Conservation (phyloP, 352 stramenopile genomes). For the Saprolegnia diclina region DNA sequence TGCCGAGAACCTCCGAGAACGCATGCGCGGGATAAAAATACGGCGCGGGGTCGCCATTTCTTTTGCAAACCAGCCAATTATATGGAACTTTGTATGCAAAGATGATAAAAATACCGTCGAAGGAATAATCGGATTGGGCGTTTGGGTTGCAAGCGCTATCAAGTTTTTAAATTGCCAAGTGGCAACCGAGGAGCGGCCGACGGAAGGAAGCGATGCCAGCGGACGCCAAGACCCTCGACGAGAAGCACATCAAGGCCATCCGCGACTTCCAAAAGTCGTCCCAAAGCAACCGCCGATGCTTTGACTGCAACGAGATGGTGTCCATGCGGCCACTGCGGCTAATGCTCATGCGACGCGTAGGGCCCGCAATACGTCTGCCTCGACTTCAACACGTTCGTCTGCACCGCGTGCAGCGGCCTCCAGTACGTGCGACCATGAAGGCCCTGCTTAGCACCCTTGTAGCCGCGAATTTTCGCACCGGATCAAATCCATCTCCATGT, state of each 20-base stretch:
- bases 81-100: too few relatives aligned
- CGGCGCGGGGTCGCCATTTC: too few relatives aligned
- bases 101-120: too few relatives aligned
- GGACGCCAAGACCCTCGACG: conserved; percentile 75
- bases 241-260: conserved; percentile 77
- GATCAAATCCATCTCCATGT: conserved; percentile 92
- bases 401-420: conserved; percentile 89
- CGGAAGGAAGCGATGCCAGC: conserved; percentile 16
- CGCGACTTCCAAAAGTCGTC: conserved; percentile 78
- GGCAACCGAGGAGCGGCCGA: too few relatives aligned
- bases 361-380: conserved; percentile 89
- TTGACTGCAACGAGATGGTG: conserved; percentile 89
- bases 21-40: neutral
- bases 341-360: conserved; percentile 31
- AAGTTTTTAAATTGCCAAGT: neutral
- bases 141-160: too few relatives aligned
- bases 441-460: neutral
- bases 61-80: too few relatives aligned
- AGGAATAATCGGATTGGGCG: too few relatives aligned
- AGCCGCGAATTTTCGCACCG: conserved; percentile 89
- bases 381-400: conserved; percentile 94
- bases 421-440: conserved; percentile 50
- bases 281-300: conserved; percentile 73
- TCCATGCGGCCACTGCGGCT: conserved; percentile 6
- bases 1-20: neutral